These are phyloP conservation scores for Aspergillus candidus DNA, from an alignment of 2,329 filamentous ascomycete species.

Conservation along the genomic window DNA sequence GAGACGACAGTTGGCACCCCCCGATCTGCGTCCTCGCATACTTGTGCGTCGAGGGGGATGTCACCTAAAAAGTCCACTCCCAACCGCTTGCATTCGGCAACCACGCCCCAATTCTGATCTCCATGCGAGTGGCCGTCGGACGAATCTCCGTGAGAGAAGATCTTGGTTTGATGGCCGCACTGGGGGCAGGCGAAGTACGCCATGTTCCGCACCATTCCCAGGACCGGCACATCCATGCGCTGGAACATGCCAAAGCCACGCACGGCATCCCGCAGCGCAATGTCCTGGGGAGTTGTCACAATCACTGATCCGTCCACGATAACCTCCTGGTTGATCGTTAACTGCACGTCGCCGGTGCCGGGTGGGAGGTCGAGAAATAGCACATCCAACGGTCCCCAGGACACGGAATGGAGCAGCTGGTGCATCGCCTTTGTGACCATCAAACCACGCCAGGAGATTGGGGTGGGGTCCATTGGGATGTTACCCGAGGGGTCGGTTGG, in stretches of 20 bases:
- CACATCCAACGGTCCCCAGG: conserved; percentile 85
- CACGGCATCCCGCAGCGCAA: conserved; percentile 85
- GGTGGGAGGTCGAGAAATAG: conserved; percentile 88
- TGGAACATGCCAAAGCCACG: conserved; percentile 91
- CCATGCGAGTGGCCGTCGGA: conserved; percentile 17
- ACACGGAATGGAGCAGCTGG: conserved; percentile 89
- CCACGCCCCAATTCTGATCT: conserved; percentile 54
- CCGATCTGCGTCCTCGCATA: conserved; percentile 79
- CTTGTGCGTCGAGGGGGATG: conserved; percentile 77
- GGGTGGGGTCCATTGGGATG: conserved; percentile 49
- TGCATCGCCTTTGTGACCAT: conserved; percentile 98
- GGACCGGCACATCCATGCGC: conserved; percentile 67
- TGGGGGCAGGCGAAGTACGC: conserved; percentile 73
- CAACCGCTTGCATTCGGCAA: conserved; percentile 63
- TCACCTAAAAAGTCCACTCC: conserved; percentile 78
- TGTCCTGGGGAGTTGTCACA: conserved; percentile 87
- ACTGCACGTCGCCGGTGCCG: conserved; percentile 89
- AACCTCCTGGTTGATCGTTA: conserved; percentile 94
- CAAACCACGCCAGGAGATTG: conserved; percentile 88
- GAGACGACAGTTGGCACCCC: conserved; percentile 87
- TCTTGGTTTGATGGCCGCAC: conserved; percentile 65
- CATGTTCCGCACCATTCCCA: conserved; percentile 93
- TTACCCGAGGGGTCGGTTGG: background rate
- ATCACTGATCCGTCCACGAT: conserved; percentile 78
- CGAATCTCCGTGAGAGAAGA: conserved; percentile 55